Evolutionary conservation across 192 early-diverging fungal genomes (phyloP), one percentile per base, ranked within the genome.

Genomic region (Backusella circina): DNA sequence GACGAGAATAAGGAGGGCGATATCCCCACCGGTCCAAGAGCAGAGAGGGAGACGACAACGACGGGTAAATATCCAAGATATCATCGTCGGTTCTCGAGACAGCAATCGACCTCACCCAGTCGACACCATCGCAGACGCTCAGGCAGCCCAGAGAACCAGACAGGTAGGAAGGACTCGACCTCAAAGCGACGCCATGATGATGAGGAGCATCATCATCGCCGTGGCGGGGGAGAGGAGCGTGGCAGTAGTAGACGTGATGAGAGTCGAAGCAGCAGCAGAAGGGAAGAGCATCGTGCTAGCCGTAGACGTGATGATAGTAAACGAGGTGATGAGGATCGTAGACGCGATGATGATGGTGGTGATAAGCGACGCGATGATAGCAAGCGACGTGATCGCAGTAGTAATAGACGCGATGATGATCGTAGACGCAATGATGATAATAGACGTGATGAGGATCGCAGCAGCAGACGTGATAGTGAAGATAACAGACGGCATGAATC

Each of bases 11-110:
- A 44, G 10, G 1, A 21, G 10, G 50, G 33, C 33, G 36, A 64
- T n/a, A 74, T 80, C 21, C 78, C 78, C 1, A 80, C 78, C 12
- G 78, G 73, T 0, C 78, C 78, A 23, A 70, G 78, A 5, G 68
- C 78, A 15, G 78, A 80, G 0, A 61, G 70, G 12, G 76, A 71
- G 3, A 18, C 37, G 10, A n/a, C n/a, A n/a, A n/a, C n/a, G n/a
- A n/a, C n/a, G n/a, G n/a, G n/a, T n/a, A 31, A 31, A 18, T 31
- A 41, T 28, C 51, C 47, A 23, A 5, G 50, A 57, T 66, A 30
- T 33, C 64, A 30, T 33, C 64, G 36, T 33, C 75, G 77, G 13
- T 65, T 35, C 32, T 32, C 12, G 1, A 72, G 57, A 36, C 77
- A 67, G 8, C 54, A 61, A 23, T 77, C 76, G 5, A 5, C 65